These are phyloP conservation scores for Penicillium subrubescens DNA, from an alignment of 495 filamentous ascomycete species.

Conservation along the genomic window DNA sequence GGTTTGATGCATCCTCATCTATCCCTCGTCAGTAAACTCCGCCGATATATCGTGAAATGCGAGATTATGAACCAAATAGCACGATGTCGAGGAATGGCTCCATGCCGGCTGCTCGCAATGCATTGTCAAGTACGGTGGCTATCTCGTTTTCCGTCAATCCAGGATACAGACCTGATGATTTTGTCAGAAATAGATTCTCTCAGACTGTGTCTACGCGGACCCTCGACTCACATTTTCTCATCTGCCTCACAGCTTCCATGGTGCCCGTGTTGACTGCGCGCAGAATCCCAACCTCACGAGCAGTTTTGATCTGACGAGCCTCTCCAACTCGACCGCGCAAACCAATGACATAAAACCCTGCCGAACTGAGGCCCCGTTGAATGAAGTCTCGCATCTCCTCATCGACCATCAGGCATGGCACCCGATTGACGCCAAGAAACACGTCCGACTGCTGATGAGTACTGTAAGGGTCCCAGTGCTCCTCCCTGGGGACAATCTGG, in stretches of 20 bases:
- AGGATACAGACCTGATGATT: constrained; percentile 38
- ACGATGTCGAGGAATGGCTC: constrained; percentile 60
- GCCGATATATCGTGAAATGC: not conserved
- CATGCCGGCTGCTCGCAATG: constrained; percentile 48
- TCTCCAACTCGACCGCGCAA: constrained; percentile 49
- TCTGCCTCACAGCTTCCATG: constrained; percentile 54
- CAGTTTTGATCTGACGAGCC: constrained; percentile 54
- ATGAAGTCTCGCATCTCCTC: constrained; percentile 62
- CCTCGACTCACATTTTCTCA: constrained; percentile 46
- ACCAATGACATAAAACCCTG: constrained; percentile 51
- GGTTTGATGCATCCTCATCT: constrained; percentile 55
- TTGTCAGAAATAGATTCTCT: not conserved
- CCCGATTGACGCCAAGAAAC: constrained; percentile 18
- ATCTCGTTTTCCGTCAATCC: constrained; percentile 56
- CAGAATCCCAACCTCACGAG: constrained; percentile 50
- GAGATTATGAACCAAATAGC: constrained; percentile 40
- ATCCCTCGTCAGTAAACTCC: not conserved
- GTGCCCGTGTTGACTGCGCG: constrained; percentile 60
- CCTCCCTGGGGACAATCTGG: constrained; percentile 54
- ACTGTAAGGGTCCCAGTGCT: constrained; percentile 58
- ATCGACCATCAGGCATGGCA: constrained; percentile 53
- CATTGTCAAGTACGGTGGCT: constrained; percentile 48
- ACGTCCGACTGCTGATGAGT: constrained; percentile 42
- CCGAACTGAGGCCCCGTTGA: constrained; percentile 45
- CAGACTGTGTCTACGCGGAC: not conserved